Evolutionary conservation across 2,329 filamentous ascomycete genomes (phyloP).

Genomic region (Colletotrichum coccodes): DNA sequence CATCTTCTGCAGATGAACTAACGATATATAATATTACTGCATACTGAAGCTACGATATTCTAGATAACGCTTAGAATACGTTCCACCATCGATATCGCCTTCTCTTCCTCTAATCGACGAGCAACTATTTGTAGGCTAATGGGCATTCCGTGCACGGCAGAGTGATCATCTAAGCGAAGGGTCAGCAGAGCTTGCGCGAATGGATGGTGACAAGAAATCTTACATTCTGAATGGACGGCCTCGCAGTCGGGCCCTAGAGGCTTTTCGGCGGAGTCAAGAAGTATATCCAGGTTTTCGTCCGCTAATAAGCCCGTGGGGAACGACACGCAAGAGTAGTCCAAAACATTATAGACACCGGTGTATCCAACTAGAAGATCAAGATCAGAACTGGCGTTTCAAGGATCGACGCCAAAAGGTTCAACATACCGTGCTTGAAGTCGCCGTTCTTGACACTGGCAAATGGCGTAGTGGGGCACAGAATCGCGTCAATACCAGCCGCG

Average conservation of each 20-base stretch:
- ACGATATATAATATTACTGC: not conserved
- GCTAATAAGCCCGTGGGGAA: slow-evolving; percentile 55
- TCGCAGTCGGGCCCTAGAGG: slow-evolving; percentile 50
- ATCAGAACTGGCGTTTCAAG: not conserved
- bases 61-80: slow-evolving; percentile 26
- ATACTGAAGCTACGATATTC: too few species aligned
- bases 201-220: slow-evolving; percentile 29
- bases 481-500: slow-evolving; percentile 64
- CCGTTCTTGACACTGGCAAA: slow-evolving; percentile 55
- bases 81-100: slow-evolving; percentile 46
- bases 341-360: slow-evolving; percentile 60
- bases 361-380: slow-evolving; percentile 51
- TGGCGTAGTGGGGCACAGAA: slow-evolving; percentile 67
- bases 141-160: slow-evolving; percentile 52
- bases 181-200: not conserved
- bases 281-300: slow-evolving; percentile 50
- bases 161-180: slow-evolving; percentile 46
- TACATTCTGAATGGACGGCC: slow-evolving; percentile 53
- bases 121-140: slow-evolving; percentile 56
- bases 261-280: slow-evolving; percentile 39
- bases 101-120: slow-evolving; percentile 53
- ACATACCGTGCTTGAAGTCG: slow-evolving; percentile 54
- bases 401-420: not conserved
- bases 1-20: too few species aligned
- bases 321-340: slow-evolving; percentile 59